Evolutionary conservation across 2,329 filamentous ascomycete species (phyloP), one percentile per base, ranked within the genome.

Genomic region (Phaeosphaeria sp.): DNA sequence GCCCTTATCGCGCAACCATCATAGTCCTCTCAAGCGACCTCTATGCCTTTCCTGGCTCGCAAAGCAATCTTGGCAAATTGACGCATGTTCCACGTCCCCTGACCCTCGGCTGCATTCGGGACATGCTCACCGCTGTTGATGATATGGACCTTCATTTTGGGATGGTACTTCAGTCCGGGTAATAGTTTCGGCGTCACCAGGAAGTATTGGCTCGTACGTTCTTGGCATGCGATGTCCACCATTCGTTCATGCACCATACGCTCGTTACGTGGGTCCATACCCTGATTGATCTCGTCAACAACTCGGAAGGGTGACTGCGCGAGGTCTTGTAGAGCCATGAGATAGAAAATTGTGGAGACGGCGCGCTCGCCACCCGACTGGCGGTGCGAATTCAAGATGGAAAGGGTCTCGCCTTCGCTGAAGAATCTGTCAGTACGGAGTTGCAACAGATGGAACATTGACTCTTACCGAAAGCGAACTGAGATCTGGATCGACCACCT

Each of bases 251-350:
- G 95, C 17, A 99, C 93, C 87, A 97, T 96, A 67, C 95, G 91
- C 79, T 99, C 95, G 78, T 99, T 99, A 70, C 95, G 89, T 44
- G 94, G 95, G 77, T 99, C 95, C 95, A 99, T 99, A 65, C 95
- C 95, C 80, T 99, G 95, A 74, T 99, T 99, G 83, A 99, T 99
- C 81, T 99, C 95, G 78, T 99, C 95, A 57, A 99, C 95, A 49
- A 99, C 94, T 51, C 95, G 92, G 86, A 99, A 99, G 1, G 95
- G 95, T 3, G 93, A 93, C 70, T 93, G 91, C 17, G 95, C 94
- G 70, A 99, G 89, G 49, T 91, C 91, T 77, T 99, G 95, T 24
- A 99, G 86, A 5, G 95, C 92, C 93, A 99, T 98, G 55, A 99
- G 91, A 80, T 96, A 99, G 84, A 98, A 99, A 73, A 98, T 96